Conservation (phyloP, 2,329 filamentous ascomycete genomes). For the Beauveria sp. region DNA sequence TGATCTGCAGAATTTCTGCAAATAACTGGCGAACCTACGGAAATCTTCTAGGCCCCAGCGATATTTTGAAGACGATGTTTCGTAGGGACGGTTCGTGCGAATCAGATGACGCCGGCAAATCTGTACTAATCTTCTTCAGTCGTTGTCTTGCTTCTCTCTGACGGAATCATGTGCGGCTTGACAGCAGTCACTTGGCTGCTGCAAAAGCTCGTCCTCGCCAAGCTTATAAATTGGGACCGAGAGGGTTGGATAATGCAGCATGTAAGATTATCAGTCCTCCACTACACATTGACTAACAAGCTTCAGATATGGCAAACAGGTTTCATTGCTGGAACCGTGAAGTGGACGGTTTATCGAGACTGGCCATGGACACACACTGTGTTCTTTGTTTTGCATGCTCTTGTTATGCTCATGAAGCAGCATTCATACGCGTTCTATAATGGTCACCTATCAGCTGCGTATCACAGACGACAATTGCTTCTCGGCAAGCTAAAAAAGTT, state of each 20-base stretch:
- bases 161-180: slow-evolving; percentile 60
- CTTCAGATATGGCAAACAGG: slow-evolving; percentile 58
- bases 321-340: slow-evolving; percentile 55
- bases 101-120: not conserved
- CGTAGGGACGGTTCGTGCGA: slow-evolving; percentile 33
- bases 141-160: slow-evolving; percentile 50
- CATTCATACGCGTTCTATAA: slow-evolving; percentile 77
- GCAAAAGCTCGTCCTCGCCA: slow-evolving; percentile 51
- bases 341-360: slow-evolving; percentile 59
- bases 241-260: slow-evolving; percentile 69
- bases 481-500: slow-evolving; percentile 47
- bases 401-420: slow-evolving; percentile 78
- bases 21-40: slow-evolving; percentile 64
- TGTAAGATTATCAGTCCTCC: slow-evolving; percentile 26
- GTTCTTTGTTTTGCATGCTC: slow-evolving; percentile 65
- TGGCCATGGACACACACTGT: slow-evolving; percentile 83
- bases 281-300: not conserved
- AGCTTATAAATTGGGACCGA: slow-evolving; percentile 59
- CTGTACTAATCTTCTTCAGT: slow-evolving; percentile 26
- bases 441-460: slow-evolving; percentile 58
- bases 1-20: slow-evolving; percentile 58
- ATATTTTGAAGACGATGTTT: slow-evolving; percentile 65
- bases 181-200: slow-evolving; percentile 60
- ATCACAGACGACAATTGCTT: slow-evolving; percentile 41
- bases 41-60: slow-evolving; percentile 60